Evolutionary conservation across 352 stramenopile species (phyloP), one percentile per base, ranked within the genome.

Genomic region (Phytophthora hibernalis): DNA sequence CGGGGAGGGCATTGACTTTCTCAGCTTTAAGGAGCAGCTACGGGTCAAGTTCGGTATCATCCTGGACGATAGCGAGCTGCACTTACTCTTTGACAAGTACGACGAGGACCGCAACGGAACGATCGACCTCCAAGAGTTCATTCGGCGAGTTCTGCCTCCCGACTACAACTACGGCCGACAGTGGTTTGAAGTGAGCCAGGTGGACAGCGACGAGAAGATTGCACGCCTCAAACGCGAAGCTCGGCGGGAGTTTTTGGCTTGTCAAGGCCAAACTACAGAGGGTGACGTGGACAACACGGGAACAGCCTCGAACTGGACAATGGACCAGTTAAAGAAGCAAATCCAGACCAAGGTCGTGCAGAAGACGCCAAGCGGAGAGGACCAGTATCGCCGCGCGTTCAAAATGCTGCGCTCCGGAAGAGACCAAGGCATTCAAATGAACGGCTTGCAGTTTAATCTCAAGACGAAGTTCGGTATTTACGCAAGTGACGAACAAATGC

Each of bases 101-200:
- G 86, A 95, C 60, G 82, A 90, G 35, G 85, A 95, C 54, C 68
- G 70, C 16, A 91, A 94, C 43, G 89, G 87, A 54, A 90, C 68
- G 20, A 93, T 94, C 56, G 85, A 95, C 59, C 69, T 96, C 35
- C 81, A 92, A 37, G 85, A 95, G 66, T 94, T 96, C 56, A 92
- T 95, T 38, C 70, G 82, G 1, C 81, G 71, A n/a, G 85, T 93
- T 35, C 61, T 95, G 12, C 85, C 85, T 10, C 82, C 80, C 7
- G 84, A 95, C 51, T 93, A 90, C 72, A 86, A 90, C 57, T 89
- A 90, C 44, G 82, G 80, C 0, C 72, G 67, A 22, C 83, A 92
- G 54, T 95, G 85, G 83, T 90, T 93, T 43, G 83, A 93, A 51
- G 24, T 83, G 38, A 93, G 84, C 50, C 80, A 93, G 65, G 54